phyloP scores from a whole-genome alignment of 163 green algal genomes.

The Picocystis sp. region DNA sequence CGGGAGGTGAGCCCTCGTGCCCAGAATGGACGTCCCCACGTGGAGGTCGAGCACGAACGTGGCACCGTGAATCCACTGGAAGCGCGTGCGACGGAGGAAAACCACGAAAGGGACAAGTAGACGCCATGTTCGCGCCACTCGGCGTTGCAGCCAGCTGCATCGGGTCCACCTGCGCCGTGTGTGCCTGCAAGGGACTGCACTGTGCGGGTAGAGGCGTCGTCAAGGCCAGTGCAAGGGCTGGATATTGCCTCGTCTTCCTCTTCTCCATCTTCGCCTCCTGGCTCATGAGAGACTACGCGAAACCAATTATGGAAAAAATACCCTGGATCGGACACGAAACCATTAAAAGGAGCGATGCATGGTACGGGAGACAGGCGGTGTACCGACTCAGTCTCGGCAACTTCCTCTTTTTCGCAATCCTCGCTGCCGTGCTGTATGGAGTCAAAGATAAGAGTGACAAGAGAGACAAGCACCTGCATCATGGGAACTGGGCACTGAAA shows the following conservation, averaged over 20 bases:
- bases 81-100: no score
- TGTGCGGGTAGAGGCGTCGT: background rate
- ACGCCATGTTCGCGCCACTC: conserved; percentile 1
- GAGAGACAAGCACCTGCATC: conserved; percentile 64
- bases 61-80: no score
- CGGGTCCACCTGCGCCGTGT: conserved; percentile 1
- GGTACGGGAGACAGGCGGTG: conserved; percentile 89
- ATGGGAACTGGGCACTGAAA: conserved; percentile 80
- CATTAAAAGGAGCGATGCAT: conserved; percentile 37
- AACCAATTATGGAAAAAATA: conserved; percentile 74
- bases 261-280: conserved; percentile 72
- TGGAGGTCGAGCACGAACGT: no score
- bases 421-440: conserved; percentile 58
- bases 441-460: conserved; percentile 69
- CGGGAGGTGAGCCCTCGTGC: no score
- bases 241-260: conserved; percentile 79
- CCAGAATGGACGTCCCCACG: no score
- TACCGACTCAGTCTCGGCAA: conserved; percentile 84
- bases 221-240: conserved; percentile 31
- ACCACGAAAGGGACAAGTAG: no score
- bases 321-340: conserved; percentile 52
- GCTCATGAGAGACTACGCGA: conserved; percentile 79
- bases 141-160: conserved; percentile 1
- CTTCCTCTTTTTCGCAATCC: conserved; percentile 69
- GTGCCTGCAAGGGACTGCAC: conserved; percentile 5